Percentiles rank a stretch among this genome's conserved stretches.
These are phyloP conservation scores for Termitomyces sp. DNA, from an alignment of 768 basidiomycete species.

Conservation along the genomic window DNA sequence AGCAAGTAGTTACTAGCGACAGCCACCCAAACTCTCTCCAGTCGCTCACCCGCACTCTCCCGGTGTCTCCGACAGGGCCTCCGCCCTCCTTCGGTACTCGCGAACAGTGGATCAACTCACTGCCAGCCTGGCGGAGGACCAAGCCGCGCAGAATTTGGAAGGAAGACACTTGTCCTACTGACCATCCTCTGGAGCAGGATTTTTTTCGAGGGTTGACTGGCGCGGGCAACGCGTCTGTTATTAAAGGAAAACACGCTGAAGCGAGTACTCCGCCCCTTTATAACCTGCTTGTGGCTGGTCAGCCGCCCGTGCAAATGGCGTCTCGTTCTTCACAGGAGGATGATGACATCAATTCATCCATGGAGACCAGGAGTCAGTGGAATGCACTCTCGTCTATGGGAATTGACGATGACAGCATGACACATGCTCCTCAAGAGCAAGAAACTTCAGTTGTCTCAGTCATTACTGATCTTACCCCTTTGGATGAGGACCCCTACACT, in stretches of 20 bases:
- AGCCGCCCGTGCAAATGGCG: constrained; percentile 13
- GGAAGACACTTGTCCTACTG: constrained; percentile 33
- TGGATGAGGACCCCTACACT: constrained; percentile 25
- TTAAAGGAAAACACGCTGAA: constrained; percentile 83
- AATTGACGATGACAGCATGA: constrained; percentile 22
- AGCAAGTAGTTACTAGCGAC: constrained; percentile 44
- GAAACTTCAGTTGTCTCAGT: constrained; percentile 12
- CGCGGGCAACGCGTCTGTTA: constrained; percentile 73
- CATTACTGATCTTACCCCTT: constrained; percentile 19
- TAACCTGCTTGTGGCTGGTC: constrained; percentile 19
- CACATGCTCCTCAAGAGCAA: constrained; percentile 17
- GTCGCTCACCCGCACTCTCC: constrained; percentile 51
- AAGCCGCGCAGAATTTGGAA: constrained; percentile 66
- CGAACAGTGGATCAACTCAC: constrained; percentile 68
- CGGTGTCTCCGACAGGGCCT: constrained; percentile 52
- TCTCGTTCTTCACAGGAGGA: constrained; percentile 20
- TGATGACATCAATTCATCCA: constrained; percentile 37
- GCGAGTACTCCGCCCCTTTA: constrained; percentile 78
- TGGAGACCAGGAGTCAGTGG: constrained; percentile 33
- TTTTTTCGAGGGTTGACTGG: constrained; percentile 70
- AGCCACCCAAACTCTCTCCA: constrained; percentile 41
- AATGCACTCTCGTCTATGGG: constrained; percentile 23
- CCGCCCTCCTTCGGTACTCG: constrained; percentile 61
- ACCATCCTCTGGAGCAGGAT: constrained; percentile 39
- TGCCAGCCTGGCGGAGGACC: constrained; percentile 66